Evolutionary conservation across 140 eudicot species (phyloP), one percentile per base, ranked within the genome.

Genomic region (Cichorium intybus): DNA sequence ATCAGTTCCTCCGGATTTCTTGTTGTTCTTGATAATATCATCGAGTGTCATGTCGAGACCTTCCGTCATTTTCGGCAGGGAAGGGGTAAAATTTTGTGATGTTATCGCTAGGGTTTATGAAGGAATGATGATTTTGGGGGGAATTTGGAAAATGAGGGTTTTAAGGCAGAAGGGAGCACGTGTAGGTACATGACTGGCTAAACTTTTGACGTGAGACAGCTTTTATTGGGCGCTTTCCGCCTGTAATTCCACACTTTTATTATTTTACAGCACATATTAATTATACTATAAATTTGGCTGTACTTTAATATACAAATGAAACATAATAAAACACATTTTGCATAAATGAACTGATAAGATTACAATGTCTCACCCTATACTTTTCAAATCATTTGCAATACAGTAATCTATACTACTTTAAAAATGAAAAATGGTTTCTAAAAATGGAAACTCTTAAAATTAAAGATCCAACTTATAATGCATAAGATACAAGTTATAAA

Each of bases 21-120:
- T 79, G 80, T 79, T 88, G 20, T 37, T 77, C 68, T 50, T 75
- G 80, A 88, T 84, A 68, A 81, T 63, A 18, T 84, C 93, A 43
- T 87, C 96, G 29, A 87, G 85, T 4, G 96, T 29, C 89, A 81
- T 84, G 81, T 87, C 85, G 41, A 87, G 66, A 18, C 41, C 28
- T 51, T 63, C 84, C 26, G 78, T 62, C 95, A 87, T 87, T 63
- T 49, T 78, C 11, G 56, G 48, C 18, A 24, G 37, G 62, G 20
- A 26, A 24, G 3, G 54, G 5, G 57, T 12, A 17, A 17, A 29
- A 49, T 31, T 24, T 26, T 34, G 56, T 8, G 57, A 26, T 37
- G 22, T 22, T 3, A 12, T 56, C 4, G 50, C 28, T 70, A 75
- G 85, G 78, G 81, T 63, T 80, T 64, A 53, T 61, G 48, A 21